Conservation (phyloP, 2,329 filamentous ascomycete species). For the Delphinella strobiligena region DNA sequence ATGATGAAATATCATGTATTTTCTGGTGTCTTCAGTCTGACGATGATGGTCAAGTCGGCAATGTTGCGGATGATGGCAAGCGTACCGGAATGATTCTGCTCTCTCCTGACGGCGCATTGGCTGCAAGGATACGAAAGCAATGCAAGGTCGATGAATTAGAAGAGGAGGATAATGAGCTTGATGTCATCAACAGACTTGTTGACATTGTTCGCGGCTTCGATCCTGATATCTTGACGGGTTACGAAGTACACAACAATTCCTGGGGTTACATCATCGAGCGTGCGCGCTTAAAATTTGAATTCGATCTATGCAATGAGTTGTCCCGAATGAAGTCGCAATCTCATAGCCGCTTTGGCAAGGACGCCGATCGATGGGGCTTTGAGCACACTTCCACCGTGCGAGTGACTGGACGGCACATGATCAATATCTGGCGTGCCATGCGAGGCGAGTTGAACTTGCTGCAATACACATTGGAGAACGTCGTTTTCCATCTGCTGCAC, state of each 20-base stretch:
- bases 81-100: slow-evolving; percentile 63
- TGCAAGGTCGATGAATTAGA: slow-evolving; percentile 53
- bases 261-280: slow-evolving; percentile 96
- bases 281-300: slow-evolving; percentile 74
- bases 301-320: slow-evolving; percentile 81
- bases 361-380: slow-evolving; percentile 84
- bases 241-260: slow-evolving; percentile 83
- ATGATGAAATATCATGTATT: slow-evolving; percentile 77
- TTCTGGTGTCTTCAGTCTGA: slow-evolving; percentile 85
- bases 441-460: slow-evolving; percentile 79
- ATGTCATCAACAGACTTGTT: slow-evolving; percentile 73
- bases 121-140: slow-evolving; percentile 50
- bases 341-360: slow-evolving; percentile 73
- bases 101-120: slow-evolving; percentile 35
- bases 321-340: slow-evolving; percentile 78
- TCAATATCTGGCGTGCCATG: slow-evolving; percentile 97
- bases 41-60: slow-evolving; percentile 43
- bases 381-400: slow-evolving; percentile 84
- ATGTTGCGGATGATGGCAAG: slow-evolving; percentile 33
- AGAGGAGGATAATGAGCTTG: slow-evolving; percentile 68
- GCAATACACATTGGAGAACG: slow-evolving; percentile 94
- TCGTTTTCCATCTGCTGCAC: slow-evolving; percentile 82
- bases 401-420: slow-evolving; percentile 88
- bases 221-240: slow-evolving; percentile 87
- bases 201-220: slow-evolving; percentile 75